phyloP scores from a whole-genome alignment of 371 early-diverging fungal species.

The Synchytrium microbalum region DNA sequence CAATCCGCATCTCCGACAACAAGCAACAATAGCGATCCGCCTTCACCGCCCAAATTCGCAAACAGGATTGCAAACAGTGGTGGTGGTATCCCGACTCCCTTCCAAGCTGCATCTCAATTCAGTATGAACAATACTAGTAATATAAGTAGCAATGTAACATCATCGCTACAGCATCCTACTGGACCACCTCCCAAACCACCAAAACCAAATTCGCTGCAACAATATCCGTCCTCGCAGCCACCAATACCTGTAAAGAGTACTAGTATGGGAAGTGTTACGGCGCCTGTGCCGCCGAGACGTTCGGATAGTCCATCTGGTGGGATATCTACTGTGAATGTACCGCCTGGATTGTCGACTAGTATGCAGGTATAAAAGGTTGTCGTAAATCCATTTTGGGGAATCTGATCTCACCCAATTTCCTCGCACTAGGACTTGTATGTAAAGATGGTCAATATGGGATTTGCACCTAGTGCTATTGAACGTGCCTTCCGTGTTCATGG shows the following conservation, averaged over 20 bases:
- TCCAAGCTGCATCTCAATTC: neutral
- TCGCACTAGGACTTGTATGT: neutral
- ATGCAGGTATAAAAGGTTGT: too few species aligned
- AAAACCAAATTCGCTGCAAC: neutral
- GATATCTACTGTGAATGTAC: neutral
- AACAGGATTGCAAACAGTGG: neutral
- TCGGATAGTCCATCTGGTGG: neutral
- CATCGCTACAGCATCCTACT: neutral
- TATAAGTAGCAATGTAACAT: neutral
- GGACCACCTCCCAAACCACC: neutral
- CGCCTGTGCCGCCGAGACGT: neutral
- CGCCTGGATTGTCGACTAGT: neutral
- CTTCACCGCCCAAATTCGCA: neutral
- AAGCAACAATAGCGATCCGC: too few species aligned
- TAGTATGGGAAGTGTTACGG: neutral
- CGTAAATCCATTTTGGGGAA: too few species aligned
- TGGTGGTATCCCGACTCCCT: neutral
- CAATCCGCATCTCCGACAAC: neutral
- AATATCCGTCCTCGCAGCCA: neutral
- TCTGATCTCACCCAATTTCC: too few species aligned
- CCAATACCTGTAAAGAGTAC: neutral
- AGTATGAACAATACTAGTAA: neutral
- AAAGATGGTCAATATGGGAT: conserved; percentile 12
- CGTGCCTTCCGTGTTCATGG: conserved; percentile 11
- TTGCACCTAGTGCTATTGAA: conserved; percentile 14